Percentiles rank a stretch among this genome's conserved stretches.
These are phyloP conservation scores for Boletellus dicymbophilus DNA, from an alignment of 1,284 basidiomycete genomes.

Conservation along the genomic window DNA sequence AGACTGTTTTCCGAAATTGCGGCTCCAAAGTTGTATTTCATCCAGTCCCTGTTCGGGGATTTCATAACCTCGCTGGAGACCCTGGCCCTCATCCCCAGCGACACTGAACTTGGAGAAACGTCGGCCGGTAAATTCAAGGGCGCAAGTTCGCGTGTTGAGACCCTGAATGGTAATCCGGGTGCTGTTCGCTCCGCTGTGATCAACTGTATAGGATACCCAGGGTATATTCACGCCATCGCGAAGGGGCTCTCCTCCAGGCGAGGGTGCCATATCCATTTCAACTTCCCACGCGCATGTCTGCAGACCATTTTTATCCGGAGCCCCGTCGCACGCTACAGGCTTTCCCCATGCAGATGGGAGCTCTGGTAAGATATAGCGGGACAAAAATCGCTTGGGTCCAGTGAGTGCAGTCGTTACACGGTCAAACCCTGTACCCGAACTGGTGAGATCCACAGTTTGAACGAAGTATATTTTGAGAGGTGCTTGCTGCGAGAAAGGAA, in stretches of 20 bases:
- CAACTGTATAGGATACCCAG: slow-evolving; percentile 37
- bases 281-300: slow-evolving; percentile 43
- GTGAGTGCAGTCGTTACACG: slow-evolving; percentile 43
- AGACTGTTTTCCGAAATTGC: slow-evolving; percentile 65
- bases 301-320: slow-evolving; percentile 22
- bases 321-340: slow-evolving; percentile 19
- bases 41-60: slow-evolving; percentile 42
- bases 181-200: slow-evolving; percentile 40
- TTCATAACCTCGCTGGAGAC: slow-evolving; percentile 47
- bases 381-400: slow-evolving; percentile 47
- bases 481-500: slow-evolving; percentile 61
- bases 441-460: slow-evolving; percentile 52
- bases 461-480: slow-evolving; percentile 73
- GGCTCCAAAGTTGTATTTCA: slow-evolving; percentile 63
- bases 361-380: slow-evolving; percentile 44
- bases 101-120: slow-evolving; percentile 46
- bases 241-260: slow-evolving; percentile 24
- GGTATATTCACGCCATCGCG: background rate
- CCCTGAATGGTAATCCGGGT: slow-evolving; percentile 51
- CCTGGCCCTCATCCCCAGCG: slow-evolving; percentile 31
- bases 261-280: slow-evolving; percentile 31
- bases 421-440: slow-evolving; percentile 19
- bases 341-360: slow-evolving; percentile 53
- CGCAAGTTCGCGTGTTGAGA: slow-evolving; percentile 64
- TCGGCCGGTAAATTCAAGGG: slow-evolving; percentile 56